Evolutionary conservation across 768 basidiomycete species (phyloP).

Genomic region (Melanogaster broomeanus): DNA sequence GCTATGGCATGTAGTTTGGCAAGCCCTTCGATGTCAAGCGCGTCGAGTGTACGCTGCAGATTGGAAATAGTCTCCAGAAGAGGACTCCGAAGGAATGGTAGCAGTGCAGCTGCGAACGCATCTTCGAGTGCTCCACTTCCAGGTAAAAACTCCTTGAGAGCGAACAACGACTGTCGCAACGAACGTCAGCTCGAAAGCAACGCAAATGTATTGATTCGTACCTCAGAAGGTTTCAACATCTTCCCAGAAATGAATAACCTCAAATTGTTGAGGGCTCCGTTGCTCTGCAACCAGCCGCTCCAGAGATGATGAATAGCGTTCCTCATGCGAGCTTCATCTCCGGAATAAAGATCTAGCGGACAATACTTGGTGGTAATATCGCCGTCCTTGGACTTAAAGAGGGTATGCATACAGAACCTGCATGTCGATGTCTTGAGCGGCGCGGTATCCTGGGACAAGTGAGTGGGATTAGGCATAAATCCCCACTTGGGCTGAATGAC

Average conservation of each 20-base stretch:
- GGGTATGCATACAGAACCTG: conserved; percentile 89
- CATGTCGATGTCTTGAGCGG: conserved; percentile 71
- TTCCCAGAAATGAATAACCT: conserved; percentile 74
- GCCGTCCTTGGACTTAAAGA: conserved; percentile 43
- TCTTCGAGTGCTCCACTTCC: conserved; percentile 41
- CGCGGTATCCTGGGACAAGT: conserved; percentile 61
- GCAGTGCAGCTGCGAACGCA: conserved; percentile 50
- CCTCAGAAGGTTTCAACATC: conserved; percentile 57
- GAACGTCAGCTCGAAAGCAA: conserved; percentile 4
- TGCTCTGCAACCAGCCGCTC: conserved; percentile 66
- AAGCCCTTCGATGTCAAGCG: conserved; percentile 85
- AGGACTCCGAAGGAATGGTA: conserved; percentile 47
- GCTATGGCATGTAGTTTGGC: conserved; percentile 38
- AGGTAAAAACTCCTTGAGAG: conserved; percentile 16
- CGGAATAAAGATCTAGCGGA: conserved; percentile 89
- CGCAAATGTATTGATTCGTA: conserved; percentile 32
- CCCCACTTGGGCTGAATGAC: conserved; percentile 90
- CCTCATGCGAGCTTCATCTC: conserved; percentile 56
- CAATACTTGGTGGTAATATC: conserved; percentile 59
- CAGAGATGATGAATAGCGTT: conserved; percentile 71
- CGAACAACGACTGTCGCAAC: conserved; percentile 5
- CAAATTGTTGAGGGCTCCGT: conserved; percentile 78
- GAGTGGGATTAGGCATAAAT: conserved; percentile 68
- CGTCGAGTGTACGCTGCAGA: conserved; percentile 78
- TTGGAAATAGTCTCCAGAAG: conserved; percentile 54